Evolutionary conservation across 306 rosid genomes (phyloP).

Genomic region (Fagus sylvatica): DNA sequence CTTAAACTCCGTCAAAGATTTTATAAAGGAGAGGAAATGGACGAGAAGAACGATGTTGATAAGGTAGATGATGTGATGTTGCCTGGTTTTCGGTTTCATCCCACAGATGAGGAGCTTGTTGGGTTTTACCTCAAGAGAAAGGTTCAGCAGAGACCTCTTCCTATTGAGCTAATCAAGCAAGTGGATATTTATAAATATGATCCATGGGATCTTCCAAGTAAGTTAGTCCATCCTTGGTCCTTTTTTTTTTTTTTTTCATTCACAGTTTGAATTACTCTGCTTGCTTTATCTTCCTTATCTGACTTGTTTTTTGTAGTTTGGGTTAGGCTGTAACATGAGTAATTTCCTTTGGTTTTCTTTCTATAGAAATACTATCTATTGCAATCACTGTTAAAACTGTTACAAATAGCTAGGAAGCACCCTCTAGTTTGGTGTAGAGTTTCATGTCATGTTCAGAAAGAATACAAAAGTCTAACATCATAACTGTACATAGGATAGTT

Average conservation of each 20-base stretch:
- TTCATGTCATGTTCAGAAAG: background rate
- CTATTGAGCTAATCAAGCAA: constrained; percentile 73
- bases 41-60: constrained; percentile 59
- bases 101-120: constrained; percentile 84
- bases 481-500: background rate
- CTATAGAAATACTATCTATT: background rate
- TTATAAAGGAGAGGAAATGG: constrained; percentile 44
- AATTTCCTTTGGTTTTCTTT: background rate
- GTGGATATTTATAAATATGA: constrained; percentile 78
- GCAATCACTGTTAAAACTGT: background rate
- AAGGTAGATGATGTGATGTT: constrained; percentile 57
- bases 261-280: background rate
- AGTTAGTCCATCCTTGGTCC: constrained; percentile 18
- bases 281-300: constrained; percentile 2
- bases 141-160: constrained; percentile 57
- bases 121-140: constrained; percentile 71
- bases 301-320: background rate
- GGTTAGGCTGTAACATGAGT: background rate
- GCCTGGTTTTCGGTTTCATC: constrained; percentile 86
- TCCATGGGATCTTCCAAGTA: constrained; percentile 96
- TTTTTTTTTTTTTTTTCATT: background rate
- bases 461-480: background rate
- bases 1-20: background rate
- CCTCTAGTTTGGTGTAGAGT: background rate
- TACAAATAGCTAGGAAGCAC: background rate